These are phyloP conservation scores for Botrytis aclada DNA, from an alignment of 2,329 filamentous ascomycete species.

Conservation along the genomic window DNA sequence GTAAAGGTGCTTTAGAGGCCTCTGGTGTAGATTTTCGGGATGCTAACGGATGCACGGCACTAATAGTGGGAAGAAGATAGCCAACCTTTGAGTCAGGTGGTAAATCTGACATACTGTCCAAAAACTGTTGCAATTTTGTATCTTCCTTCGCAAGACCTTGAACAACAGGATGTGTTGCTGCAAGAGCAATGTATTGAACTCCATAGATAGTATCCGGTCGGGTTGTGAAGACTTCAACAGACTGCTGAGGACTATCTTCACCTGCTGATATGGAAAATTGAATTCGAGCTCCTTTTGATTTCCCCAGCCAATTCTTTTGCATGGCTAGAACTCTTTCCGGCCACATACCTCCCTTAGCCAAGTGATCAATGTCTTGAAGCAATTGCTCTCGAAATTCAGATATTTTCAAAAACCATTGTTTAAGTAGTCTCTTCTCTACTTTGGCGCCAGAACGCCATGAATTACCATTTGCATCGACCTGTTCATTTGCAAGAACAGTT, in stretches of 20 bases:
- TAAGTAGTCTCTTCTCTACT: slow-evolving; percentile 74
- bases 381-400: slow-evolving; percentile 73
- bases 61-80: slow-evolving; percentile 60
- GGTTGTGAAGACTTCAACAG: slow-evolving; percentile 76
- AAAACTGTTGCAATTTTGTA: slow-evolving; percentile 61
- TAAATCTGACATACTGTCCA: slow-evolving; percentile 58
- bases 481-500: slow-evolving; percentile 88
- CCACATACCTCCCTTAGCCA: slow-evolving; percentile 66
- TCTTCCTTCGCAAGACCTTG: slow-evolving; percentile 57
- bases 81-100: slow-evolving; percentile 61
- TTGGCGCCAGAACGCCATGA: slow-evolving; percentile 87
- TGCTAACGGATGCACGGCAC: slow-evolving; percentile 64
- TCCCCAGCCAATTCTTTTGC: slow-evolving; percentile 87
- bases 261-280: slow-evolving; percentile 60
- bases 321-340: slow-evolving; percentile 78
- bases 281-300: slow-evolving; percentile 69
- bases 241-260: slow-evolving; percentile 25
- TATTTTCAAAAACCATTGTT: slow-evolving; percentile 89
- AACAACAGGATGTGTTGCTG: slow-evolving; percentile 69
- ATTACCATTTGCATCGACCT: slow-evolving; percentile 80
- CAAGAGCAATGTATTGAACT: slow-evolving; percentile 79
- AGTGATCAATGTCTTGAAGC: slow-evolving; percentile 64
- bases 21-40: slow-evolving; percentile 51
- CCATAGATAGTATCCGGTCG: slow-evolving; percentile 84
- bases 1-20: slow-evolving; percentile 56